Conservation (phyloP, 2,329 filamentous ascomycete species). For the Ambrosiella cleistominuta region DNA sequence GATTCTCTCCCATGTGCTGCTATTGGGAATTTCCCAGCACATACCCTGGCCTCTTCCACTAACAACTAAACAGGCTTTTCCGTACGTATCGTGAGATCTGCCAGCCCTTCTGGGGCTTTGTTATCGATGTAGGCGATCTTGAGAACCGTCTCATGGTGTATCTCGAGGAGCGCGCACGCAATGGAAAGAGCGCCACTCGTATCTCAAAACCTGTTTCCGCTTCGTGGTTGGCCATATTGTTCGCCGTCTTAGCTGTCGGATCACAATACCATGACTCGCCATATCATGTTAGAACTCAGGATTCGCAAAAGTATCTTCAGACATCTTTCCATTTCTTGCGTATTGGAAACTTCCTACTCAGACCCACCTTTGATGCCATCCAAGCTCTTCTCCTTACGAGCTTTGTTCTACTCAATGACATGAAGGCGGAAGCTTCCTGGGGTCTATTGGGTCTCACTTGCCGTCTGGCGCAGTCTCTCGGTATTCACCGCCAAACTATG, state of each 20-base stretch:
- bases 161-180: conserved; percentile 44
- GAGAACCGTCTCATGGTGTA: conserved; percentile 48
- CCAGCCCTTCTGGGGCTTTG: conserved; percentile 51
- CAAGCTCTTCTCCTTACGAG: conserved; percentile 45
- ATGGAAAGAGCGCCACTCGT: conserved; percentile 29
- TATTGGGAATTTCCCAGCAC: background rate
- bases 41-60: background rate
- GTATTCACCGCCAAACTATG: conserved; percentile 33
- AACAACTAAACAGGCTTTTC: conserved; percentile 31
- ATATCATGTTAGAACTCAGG: conserved; percentile 40
- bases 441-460: conserved; percentile 46
- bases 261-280: conserved; percentile 50
- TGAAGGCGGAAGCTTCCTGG: conserved; percentile 54
- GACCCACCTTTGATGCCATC: conserved; percentile 47
- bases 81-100: conserved; percentile 50
- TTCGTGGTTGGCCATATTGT: conserved; percentile 49
- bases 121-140: conserved; percentile 48
- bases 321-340: conserved; percentile 49
- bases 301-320: conserved; percentile 44
- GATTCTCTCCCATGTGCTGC: background rate
- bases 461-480: conserved; percentile 46
- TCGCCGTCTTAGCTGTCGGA: conserved; percentile 46
- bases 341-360: conserved; percentile 44
- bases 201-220: conserved; percentile 37
- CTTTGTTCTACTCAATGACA: conserved; percentile 48